Evolutionary conservation across 2,329 filamentous ascomycete species (phyloP).

Genomic region (Botryosphaeria agaves): DNA sequence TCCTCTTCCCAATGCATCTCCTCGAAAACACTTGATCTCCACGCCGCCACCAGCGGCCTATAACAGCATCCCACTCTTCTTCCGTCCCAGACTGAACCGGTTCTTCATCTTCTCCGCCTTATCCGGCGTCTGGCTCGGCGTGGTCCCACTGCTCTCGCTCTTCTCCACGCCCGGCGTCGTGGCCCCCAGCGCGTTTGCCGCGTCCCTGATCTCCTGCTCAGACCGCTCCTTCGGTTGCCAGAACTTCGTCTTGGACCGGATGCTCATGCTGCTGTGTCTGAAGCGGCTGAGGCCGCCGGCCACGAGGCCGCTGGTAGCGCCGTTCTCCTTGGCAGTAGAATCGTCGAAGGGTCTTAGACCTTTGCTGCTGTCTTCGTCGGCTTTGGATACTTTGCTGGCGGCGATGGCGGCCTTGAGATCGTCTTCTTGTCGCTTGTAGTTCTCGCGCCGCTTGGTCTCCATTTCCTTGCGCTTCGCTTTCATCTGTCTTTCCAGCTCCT

Average conservation of each 20-base stretch:
- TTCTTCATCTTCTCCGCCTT: constrained; percentile 29
- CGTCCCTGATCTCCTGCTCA: constrained; percentile 15
- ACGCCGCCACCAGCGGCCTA: constrained; percentile 1
- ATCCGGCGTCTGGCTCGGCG: constrained; percentile 5
- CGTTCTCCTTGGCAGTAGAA: constrained; percentile 14
- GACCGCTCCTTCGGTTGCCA: constrained; percentile 33
- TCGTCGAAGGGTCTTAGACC: background rate
- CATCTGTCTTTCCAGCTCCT: constrained; percentile 36
- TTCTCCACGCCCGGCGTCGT: constrained; percentile 2
- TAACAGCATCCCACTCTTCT: constrained; percentile 42
- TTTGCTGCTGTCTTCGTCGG: constrained; percentile 26
- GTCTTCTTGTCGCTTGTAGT: constrained; percentile 40
- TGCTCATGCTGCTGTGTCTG: constrained; percentile 56
- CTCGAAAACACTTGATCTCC: background rate
- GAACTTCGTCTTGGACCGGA: constrained; percentile 58
- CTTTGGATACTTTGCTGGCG: constrained; percentile 45
- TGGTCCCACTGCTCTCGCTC: constrained; percentile 4
- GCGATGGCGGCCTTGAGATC: constrained; percentile 48
- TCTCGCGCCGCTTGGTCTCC: constrained; percentile 31
- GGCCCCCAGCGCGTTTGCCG: constrained; percentile 5
- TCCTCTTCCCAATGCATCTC: background rate
- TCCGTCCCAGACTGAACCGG: constrained; percentile 51
- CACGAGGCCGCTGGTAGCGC: constrained; percentile 23
- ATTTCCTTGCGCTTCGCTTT: constrained; percentile 14
- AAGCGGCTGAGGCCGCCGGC: constrained; percentile 42